Evolutionary conservation across 768 basidiomycete species (phyloP).

Genomic region (Ramaria sp.): DNA sequence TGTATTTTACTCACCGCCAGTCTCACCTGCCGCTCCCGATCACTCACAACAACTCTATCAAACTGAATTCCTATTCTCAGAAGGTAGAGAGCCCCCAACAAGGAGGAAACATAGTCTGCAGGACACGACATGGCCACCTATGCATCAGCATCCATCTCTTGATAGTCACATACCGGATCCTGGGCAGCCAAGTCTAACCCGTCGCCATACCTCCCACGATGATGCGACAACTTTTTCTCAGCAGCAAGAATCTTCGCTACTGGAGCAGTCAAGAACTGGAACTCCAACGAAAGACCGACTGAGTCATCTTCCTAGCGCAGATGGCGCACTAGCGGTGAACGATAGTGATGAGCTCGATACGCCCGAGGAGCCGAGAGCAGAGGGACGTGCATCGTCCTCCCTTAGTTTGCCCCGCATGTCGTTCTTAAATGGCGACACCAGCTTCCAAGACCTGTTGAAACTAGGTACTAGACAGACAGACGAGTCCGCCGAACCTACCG

Average conservation of each 20-base stretch:
- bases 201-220: not conserved
- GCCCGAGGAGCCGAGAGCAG: not conserved
- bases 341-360: not conserved
- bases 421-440: not conserved
- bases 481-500: not conserved
- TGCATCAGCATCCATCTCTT: not conserved
- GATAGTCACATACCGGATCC: not conserved
- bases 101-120: not conserved
- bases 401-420: slow-evolving; percentile 5
- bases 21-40: slow-evolving; percentile 18
- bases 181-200: not conserved
- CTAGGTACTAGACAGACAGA: not conserved
- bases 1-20: slow-evolving; percentile 26
- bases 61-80: too few relatives aligned
- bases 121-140: not conserved
- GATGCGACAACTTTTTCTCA: not conserved
- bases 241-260: not conserved
- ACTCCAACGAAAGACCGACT: not conserved
- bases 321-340: not conserved
- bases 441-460: slow-evolving; percentile 1
- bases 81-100: not conserved
- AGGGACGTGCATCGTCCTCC: not conserved
- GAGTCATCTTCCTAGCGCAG: not conserved
- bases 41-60: slow-evolving; percentile 15
- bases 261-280: not conserved